Evolutionary conservation across 306 rosid species (phyloP), one percentile per base, ranked within the genome.

Genomic region (Adenanthera pavonina): DNA sequence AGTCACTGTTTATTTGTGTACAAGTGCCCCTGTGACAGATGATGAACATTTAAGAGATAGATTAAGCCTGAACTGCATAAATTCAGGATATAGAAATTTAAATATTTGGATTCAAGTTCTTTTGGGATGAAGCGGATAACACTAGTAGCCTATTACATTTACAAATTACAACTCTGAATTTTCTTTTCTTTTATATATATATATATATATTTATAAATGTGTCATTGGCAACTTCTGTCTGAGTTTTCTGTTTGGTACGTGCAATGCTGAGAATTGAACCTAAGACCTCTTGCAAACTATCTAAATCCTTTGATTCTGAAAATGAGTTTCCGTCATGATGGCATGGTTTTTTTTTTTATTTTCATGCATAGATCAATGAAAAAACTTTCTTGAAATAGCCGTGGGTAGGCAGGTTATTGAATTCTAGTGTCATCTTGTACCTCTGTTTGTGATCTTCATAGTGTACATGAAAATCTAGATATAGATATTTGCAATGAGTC

Each of bases 391-490:
- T 17, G 75, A 46, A 70, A 54, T 71, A 48, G 53, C 49, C 64
- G 12, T 25, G 19, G 43, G 53, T 71, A 66, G 36, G 61, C 68
- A 62, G 78, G 36, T 38, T 44, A 52, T 72, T 61, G 25, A 82
- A 64, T 66, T n/a, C 13, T 43, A 38, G 80, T 85, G 69, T 59
- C 40, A 59, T 19, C 46, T 14, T 53, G 65, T n/a, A 7, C 17
- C 53, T 53, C 47, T 75, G 30, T 30, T 76, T 6, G 17, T n/a
- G 56, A 8, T 36, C 47, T 48, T 69, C 15, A 20, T 34, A 46
- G 7, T 81, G 53, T n/a, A 51, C 48, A 74, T 25, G 46, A 52
- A 52, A 81, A 66, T 76, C 44, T 69, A 53, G 69, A 36, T 77
- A 25, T 41, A 43, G 19, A 35, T 56, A 43, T 68, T 48, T 82